Evolutionary conservation across 225 moss, liverwort and hornwort genomes (phyloP).

Genomic region (Thuidium tamariscinum): DNA sequence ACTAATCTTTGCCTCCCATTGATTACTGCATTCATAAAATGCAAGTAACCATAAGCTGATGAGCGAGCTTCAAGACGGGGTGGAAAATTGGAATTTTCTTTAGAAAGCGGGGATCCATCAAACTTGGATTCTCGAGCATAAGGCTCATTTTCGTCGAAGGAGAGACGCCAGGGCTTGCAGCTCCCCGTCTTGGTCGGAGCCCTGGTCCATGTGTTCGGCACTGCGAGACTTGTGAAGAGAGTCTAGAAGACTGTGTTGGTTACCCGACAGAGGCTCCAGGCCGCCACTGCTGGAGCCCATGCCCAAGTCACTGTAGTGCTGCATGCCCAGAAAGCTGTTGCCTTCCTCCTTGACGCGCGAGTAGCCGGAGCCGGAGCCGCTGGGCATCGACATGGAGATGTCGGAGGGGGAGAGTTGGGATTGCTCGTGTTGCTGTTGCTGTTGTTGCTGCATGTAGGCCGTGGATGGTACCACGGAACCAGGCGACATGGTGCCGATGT

Average conservation of each 20-base stretch:
- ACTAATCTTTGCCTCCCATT: not conserved
- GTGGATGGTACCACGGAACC: conserved; percentile 36
- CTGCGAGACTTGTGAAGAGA: conserved; percentile 32
- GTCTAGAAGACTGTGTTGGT: conserved; percentile 25
- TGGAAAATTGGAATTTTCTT: not conserved
- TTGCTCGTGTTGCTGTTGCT: conserved; percentile 21
- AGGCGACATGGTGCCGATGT: conserved; percentile 36
- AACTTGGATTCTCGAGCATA: not conserved
- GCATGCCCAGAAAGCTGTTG: conserved; percentile 41
- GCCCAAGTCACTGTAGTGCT: conserved; percentile 33
- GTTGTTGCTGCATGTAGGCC: conserved; percentile 43
- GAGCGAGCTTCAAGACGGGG: not conserved
- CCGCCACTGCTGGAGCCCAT: conserved; percentile 40
- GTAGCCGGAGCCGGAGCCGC: conserved; percentile 35
- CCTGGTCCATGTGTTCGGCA: conserved; percentile 19
- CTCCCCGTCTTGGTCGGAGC: conserved; percentile 34
- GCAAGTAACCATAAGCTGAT: not conserved
- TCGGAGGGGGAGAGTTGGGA: conserved; percentile 35
- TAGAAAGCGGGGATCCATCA: not conserved
- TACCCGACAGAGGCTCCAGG: conserved; percentile 10
- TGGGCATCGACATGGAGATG: conserved; percentile 51
- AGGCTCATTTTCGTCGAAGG: conserved; percentile 32
- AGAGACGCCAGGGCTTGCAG: conserved; percentile 44
- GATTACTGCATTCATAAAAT: not conserved
- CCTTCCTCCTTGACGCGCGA: conserved; percentile 52